Conservation (phyloP, 169 alveolate genomes). For the Eimeria praecox region DNA sequence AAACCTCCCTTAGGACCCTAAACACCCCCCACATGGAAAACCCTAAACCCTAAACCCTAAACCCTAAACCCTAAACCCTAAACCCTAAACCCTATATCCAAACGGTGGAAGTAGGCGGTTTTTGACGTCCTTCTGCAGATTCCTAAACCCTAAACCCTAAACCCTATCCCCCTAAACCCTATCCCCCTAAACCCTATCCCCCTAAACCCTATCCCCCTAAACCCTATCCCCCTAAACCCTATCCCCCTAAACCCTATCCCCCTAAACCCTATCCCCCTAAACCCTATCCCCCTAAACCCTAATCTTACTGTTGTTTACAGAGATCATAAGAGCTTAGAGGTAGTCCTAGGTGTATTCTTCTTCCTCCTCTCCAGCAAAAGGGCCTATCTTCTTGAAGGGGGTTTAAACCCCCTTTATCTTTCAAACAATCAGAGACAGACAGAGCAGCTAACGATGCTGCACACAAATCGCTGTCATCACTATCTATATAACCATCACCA, state of each 20-base stretch:
- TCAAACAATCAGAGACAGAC: background rate
- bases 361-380: slow-evolving; percentile 25
- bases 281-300: background rate
- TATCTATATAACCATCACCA: no score
- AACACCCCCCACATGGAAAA: no score
- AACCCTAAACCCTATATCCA: no score
- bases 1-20: background rate
- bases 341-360: background rate
- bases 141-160: slow-evolving; percentile 18
- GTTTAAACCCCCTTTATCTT: background rate
- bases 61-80: slow-evolving; percentile 1
- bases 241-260: background rate
- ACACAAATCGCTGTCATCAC: slow-evolving; percentile 34
- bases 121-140: no score
- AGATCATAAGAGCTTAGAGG: background rate
- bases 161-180: slow-evolving; percentile 2
- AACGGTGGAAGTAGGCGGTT: no score
- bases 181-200: background rate
- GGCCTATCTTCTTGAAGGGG: background rate
- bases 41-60: no score
- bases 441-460: slow-evolving; percentile 46
- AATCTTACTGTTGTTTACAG: background rate
- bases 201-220: background rate
- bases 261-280: slow-evolving; percentile 21
- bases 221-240: background rate